Conservation (phyloP, 768 basidiomycete genomes). For the Sporobolomyces roseus region DNA sequence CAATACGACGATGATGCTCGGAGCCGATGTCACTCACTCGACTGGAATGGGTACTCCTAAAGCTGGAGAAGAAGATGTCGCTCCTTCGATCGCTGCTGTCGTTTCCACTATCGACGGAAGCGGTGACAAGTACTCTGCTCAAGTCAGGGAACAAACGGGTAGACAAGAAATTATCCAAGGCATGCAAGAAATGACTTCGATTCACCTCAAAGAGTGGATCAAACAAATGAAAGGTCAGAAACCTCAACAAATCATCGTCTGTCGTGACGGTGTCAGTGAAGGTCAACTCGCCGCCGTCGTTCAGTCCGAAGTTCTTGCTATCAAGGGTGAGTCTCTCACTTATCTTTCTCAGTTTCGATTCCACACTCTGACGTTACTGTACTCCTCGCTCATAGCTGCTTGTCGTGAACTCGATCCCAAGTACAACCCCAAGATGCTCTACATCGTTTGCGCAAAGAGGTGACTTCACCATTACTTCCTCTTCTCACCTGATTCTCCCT, state of each 20-base stretch:
- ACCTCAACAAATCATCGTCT: conserved; percentile 27
- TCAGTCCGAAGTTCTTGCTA: conserved; percentile 18
- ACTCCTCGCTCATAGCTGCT: conserved; percentile 4
- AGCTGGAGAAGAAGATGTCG: conserved; percentile 18
- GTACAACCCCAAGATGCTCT: conserved; percentile 33
- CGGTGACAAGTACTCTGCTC: conserved; percentile 20
- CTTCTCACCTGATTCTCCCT: background rate
- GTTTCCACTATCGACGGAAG: conserved; percentile 5
- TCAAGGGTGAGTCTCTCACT: conserved; percentile 25
- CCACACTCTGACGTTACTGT: background rate
- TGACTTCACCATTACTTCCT: background rate
- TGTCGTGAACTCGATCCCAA: conserved; percentile 21
- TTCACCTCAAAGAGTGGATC: conserved; percentile 12
- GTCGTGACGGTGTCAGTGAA: conserved; percentile 31
- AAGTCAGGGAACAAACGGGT: conserved; percentile 31
- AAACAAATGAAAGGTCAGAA: background rate
- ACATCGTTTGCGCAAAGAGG: conserved; percentile 40
- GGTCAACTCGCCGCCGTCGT: conserved; percentile 32
- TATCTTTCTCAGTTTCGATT: background rate
- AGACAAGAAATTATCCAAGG: conserved; percentile 34
- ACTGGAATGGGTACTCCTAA: conserved; percentile 19
- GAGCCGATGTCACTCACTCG: conserved; percentile 36
- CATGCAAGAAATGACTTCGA: conserved; percentile 15
- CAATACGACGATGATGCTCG: conserved; percentile 34
- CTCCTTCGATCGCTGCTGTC: conserved; percentile 31